These are phyloP conservation scores for Tympanopsis confertula DNA, from an alignment of 2,329 filamentous ascomycete genomes.

Conservation along the genomic window DNA sequence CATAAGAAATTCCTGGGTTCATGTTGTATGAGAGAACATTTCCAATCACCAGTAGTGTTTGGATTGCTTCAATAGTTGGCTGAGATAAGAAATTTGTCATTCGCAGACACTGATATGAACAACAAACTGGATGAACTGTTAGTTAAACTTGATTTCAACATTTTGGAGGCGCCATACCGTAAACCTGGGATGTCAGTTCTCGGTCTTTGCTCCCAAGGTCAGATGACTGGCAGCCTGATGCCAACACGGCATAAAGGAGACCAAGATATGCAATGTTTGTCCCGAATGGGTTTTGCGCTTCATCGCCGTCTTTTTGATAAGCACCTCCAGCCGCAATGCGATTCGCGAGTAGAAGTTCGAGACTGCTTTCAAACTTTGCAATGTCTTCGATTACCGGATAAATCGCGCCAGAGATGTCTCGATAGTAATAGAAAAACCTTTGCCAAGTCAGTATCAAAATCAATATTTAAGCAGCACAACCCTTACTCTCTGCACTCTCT, in stretches of 20 bases:
- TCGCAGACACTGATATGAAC: conserved; percentile 51
- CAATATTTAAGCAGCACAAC: background rate
- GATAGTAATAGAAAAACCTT: conserved; percentile 43
- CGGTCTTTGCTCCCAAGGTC: conserved; percentile 43
- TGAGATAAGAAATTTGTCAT: conserved; percentile 54
- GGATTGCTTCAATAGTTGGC: conserved; percentile 47
- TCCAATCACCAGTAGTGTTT: conserved; percentile 48
- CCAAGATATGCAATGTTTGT: conserved; percentile 46
- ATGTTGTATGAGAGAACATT: conserved; percentile 52
- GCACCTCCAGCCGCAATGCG: conserved; percentile 27
- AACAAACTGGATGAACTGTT: conserved; percentile 36
- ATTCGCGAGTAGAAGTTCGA: conserved; percentile 39
- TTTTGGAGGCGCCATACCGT: conserved; percentile 25
- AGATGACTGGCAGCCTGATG: conserved; percentile 49
- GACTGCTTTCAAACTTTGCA: conserved; percentile 36
- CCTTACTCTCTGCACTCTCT: conserved; percentile 39
- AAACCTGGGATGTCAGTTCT: conserved; percentile 52
- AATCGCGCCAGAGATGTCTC: conserved; percentile 44
- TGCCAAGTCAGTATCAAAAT: background rate
- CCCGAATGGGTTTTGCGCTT: conserved; percentile 42
- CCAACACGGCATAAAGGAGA: conserved; percentile 48
- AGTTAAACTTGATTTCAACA: conserved; percentile 13
- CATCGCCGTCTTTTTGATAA: conserved; percentile 28
- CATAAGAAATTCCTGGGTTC: conserved; percentile 54
- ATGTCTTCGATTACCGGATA: conserved; percentile 49